Evolutionary conservation across 495 filamentous ascomycete genomes (phyloP).

Genomic region (Trichoderma asperelloides): DNA sequence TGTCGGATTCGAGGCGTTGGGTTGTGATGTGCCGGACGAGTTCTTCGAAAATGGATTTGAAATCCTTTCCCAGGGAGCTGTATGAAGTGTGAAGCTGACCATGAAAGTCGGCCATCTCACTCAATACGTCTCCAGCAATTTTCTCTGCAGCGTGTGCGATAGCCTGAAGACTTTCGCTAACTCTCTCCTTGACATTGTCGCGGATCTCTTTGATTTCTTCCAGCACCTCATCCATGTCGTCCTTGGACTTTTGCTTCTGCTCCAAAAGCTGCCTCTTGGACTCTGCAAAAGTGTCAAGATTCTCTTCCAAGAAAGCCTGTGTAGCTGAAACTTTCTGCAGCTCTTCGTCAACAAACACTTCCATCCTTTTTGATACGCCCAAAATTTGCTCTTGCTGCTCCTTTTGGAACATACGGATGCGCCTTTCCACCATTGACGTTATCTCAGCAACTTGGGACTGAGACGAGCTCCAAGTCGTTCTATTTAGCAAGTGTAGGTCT

Average conservation of each 20-base stretch:
- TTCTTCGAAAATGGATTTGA: slow-evolving; percentile 76
- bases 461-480: slow-evolving; percentile 69
- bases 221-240: slow-evolving; percentile 83
- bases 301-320: slow-evolving; percentile 58
- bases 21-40: slow-evolving; percentile 60
- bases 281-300: slow-evolving; percentile 53
- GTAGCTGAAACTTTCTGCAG: slow-evolving; percentile 56
- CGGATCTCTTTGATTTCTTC: slow-evolving; percentile 85
- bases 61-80: slow-evolving; percentile 77
- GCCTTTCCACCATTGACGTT: slow-evolving; percentile 64
- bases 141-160: slow-evolving; percentile 76
- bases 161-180: slow-evolving; percentile 77
- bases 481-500: slow-evolving; percentile 70
- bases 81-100: slow-evolving; percentile 74
- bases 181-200: slow-evolving; percentile 74
- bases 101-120: slow-evolving; percentile 74
- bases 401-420: slow-evolving; percentile 56
- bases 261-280: slow-evolving; percentile 57
- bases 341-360: slow-evolving; percentile 62
- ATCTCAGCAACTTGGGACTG: slow-evolving; percentile 62
- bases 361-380: slow-evolving; percentile 58
- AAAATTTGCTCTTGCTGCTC: slow-evolving; percentile 63
- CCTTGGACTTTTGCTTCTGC: slow-evolving; percentile 61
- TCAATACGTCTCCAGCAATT: slow-evolving; percentile 86
- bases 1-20: slow-evolving; percentile 72